phyloP scores from a whole-genome alignment of 371 early-diverging fungal genomes.

The Thermomucor indicae-seudaticae region DNA sequence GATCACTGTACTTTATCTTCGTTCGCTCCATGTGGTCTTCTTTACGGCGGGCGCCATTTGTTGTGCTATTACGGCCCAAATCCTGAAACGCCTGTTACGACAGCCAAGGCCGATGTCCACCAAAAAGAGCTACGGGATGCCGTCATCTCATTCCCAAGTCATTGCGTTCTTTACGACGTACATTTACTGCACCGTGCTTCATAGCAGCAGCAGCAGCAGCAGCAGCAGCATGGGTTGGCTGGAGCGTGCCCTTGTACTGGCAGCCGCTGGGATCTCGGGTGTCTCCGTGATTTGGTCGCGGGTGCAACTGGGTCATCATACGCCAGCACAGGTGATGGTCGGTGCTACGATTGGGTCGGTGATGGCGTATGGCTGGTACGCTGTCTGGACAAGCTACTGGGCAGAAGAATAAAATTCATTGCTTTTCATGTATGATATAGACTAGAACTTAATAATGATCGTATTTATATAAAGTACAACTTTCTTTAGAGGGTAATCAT shows the following conservation, averaged over 20 bases:
- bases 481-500: too few relatives aligned
- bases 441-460: not conserved
- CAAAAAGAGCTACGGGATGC: constrained; percentile 64
- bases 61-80: constrained; percentile 32
- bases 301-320: constrained; percentile 46
- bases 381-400: constrained; percentile 5
- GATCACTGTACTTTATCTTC: constrained; percentile 12
- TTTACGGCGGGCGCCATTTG: constrained; percentile 20
- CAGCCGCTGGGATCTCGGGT: constrained; percentile 33
- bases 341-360: constrained; percentile 39
- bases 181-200: constrained; percentile 15
- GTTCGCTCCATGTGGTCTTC: constrained; percentile 29
- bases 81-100: constrained; percentile 41
- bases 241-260: constrained; percentile 5
- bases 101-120: constrained; percentile 42
- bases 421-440: not conserved
- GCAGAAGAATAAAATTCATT: not conserved
- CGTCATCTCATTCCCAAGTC: constrained; percentile 70
- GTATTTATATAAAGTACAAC: not conserved
- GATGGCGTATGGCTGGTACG: constrained; percentile 6
- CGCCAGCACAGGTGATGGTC: constrained; percentile 45
- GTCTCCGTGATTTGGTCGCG: constrained; percentile 53
- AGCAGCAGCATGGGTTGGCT: not conserved
- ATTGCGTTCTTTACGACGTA: constrained; percentile 67
- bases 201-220: constrained; percentile 18